A percentile compares a stretch with the other conserved stretches of the same genome.
These are phyloP conservation scores for Paraurostyla sp. DNA, from an alignment of 73 alveolate genomes.

Conservation along the genomic window DNA sequence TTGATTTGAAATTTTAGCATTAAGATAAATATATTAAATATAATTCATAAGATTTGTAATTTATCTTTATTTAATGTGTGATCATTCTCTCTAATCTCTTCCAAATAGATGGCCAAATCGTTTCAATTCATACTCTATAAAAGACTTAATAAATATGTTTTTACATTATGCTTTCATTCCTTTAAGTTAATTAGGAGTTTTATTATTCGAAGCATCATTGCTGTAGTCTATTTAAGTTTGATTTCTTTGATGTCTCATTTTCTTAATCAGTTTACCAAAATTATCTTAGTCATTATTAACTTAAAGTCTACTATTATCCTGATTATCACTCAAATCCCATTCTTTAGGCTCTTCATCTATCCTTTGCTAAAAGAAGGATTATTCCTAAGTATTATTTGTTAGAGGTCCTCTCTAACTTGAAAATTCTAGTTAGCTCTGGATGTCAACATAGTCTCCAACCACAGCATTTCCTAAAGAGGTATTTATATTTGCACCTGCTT, in stretches of 20 bases:
- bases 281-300: background rate
- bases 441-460: background rate
- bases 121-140: slow-evolving; percentile 17
- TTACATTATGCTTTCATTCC: too few species aligned
- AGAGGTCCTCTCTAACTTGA: background rate
- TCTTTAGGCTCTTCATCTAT: slow-evolving; percentile 43
- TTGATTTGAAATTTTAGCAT: too few species aligned
- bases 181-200: too few species aligned
- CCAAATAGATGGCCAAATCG: slow-evolving; percentile 27
- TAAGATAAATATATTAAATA: too few species aligned
- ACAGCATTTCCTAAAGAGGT: background rate
- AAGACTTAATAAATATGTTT: background rate
- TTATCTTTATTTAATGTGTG: too few species aligned
- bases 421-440: background rate
- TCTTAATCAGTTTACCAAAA: background rate
- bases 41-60: too few species aligned
- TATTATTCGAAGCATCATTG: too few species aligned
- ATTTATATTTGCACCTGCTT: background rate
- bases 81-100: too few species aligned
- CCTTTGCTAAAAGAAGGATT: background rate
- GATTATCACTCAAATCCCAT: slow-evolving; percentile 35
- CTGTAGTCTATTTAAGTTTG: too few species aligned
- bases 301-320: background rate
- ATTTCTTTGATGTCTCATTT: slow-evolving; percentile 44
- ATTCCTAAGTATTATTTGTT: background rate